A percentile compares a stretch with the other conserved stretches of the same genome.
Conservation (phyloP, 768 basidiomycete genomes). For the Pleurotus eryngii region DNA sequence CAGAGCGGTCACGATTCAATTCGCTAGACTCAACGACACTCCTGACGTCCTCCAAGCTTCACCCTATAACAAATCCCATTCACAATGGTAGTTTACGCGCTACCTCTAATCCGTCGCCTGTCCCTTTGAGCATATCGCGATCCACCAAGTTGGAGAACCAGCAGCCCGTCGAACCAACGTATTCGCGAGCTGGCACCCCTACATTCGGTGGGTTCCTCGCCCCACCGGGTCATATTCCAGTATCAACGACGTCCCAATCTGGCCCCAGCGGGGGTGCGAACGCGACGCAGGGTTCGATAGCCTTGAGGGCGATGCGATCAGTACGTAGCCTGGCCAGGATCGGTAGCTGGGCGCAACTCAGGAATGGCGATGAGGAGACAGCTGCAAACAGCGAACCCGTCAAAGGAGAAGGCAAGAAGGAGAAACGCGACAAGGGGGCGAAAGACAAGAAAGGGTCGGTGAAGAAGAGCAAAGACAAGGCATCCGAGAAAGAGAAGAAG, state of each 20-base stretch:
- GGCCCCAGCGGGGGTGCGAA: conserved; percentile 11
- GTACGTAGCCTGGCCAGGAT: conserved; percentile 71
- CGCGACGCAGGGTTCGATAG: conserved; percentile 57
- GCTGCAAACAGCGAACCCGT: not conserved
- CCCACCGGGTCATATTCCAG: conserved; percentile 24
- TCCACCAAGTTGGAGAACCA: conserved; percentile 11
- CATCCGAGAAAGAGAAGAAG: conserved; percentile 23
- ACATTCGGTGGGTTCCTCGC: conserved; percentile 35
- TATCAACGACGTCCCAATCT: not conserved
- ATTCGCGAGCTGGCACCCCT: conserved; percentile 34
- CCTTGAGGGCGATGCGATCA: conserved; percentile 73
- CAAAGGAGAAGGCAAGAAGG: conserved; percentile 17
- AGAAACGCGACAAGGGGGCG: conserved; percentile 21
- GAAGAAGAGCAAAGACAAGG: conserved; percentile 28
- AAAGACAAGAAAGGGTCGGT: conserved; percentile 17
- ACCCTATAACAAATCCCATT: conserved; percentile 4
- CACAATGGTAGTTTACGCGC: conserved; percentile 37
- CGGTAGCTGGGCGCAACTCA: conserved; percentile 67
- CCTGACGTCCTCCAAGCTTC: conserved; percentile 3
- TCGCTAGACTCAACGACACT: conserved; percentile 1
- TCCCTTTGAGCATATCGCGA: conserved; percentile 14
- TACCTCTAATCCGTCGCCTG: conserved; percentile 26
- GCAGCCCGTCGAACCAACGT: conserved; percentile 18
- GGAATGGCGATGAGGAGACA: conserved; percentile 29
- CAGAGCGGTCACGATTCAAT: conserved; percentile 7